A percentile compares a stretch with the other conserved stretches of the same genome.
Evolutionary conservation across 2,329 filamentous ascomycete genomes (phyloP).

Genomic region (Pseudocercospora fuligena): DNA sequence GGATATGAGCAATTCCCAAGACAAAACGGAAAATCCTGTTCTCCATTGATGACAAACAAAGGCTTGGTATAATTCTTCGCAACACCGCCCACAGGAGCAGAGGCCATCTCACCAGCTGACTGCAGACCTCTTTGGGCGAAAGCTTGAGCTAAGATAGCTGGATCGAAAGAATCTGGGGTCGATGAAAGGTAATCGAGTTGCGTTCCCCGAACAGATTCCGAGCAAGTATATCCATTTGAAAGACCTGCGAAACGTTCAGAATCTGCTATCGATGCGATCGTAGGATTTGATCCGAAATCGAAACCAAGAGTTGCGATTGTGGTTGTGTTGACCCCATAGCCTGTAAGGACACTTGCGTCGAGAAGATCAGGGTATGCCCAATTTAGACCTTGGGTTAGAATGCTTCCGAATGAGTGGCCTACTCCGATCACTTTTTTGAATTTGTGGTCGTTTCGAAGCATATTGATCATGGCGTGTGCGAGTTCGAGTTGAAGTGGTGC

Average conservation of each 20-base stretch:
- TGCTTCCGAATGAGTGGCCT: slow-evolving; percentile 46
- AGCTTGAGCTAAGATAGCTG: slow-evolving; percentile 28
- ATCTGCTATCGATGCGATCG: slow-evolving; percentile 33
- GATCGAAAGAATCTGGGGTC: slow-evolving; percentile 33
- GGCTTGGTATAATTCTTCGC: slow-evolving; percentile 31
- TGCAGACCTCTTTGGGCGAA: slow-evolving; percentile 32
- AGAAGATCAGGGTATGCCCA: slow-evolving; percentile 39
- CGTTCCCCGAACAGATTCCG: slow-evolving; percentile 22
- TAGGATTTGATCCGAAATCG: slow-evolving; percentile 28
- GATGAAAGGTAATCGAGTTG: slow-evolving; percentile 38
- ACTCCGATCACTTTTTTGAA: slow-evolving; percentile 46
- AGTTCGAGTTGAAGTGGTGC: slow-evolving; percentile 43
- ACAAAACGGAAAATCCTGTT: slow-evolving; percentile 36
- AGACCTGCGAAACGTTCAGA: slow-evolving; percentile 35
- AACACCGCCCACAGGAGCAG: slow-evolving; percentile 16
- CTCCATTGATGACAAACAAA: slow-evolving; percentile 35
- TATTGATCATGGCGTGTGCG: slow-evolving; percentile 38
- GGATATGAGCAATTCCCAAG: slow-evolving; percentile 36
- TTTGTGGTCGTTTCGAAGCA: slow-evolving; percentile 34
- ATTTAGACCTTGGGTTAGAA: slow-evolving; percentile 39
- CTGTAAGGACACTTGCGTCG: slow-evolving; percentile 45
- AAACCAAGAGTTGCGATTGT: neutral
- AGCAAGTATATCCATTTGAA: slow-evolving; percentile 34
- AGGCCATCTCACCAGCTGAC: slow-evolving; percentile 37
- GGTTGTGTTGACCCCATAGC: slow-evolving; percentile 36